phyloP scores from a whole-genome alignment of 2,329 filamentous ascomycete species.

The Curvularia sp. region DNA sequence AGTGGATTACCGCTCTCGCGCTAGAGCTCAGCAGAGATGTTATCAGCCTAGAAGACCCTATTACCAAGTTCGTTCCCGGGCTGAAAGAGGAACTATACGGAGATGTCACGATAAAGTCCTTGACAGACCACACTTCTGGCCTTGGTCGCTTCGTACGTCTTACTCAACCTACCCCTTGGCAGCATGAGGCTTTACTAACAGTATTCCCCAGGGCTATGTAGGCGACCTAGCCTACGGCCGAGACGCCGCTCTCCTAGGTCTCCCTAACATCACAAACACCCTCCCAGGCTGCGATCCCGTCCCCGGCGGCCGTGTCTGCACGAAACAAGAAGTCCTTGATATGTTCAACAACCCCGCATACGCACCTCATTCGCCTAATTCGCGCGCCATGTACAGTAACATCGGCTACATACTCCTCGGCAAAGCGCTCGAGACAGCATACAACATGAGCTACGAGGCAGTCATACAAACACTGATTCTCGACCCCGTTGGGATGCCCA shows the following conservation, averaged over 20 bases:
- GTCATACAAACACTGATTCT: conserved; percentile 33
- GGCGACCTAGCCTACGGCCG: conserved; percentile 29
- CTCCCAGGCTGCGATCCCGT: conserved; percentile 34
- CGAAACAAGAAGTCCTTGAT: conserved; percentile 25
- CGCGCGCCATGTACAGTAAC: conserved; percentile 32
- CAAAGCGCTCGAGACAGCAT: conserved; percentile 28
- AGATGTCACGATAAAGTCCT: conserved; percentile 29
- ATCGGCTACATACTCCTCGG: conserved; percentile 36
- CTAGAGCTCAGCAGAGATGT: conserved; percentile 27
- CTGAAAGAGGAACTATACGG: conserved; percentile 24
- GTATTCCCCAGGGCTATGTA: conserved; percentile 26
- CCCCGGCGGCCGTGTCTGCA: conserved; percentile 30
- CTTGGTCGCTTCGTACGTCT: conserved; percentile 28
- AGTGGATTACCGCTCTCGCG: conserved; percentile 37
- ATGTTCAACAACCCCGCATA: conserved; percentile 35
- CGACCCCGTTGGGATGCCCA: conserved; percentile 25
- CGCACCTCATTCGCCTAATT: conserved; percentile 24
- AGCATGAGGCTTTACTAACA: not conserved
- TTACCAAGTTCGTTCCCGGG: conserved; percentile 33
- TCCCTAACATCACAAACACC: conserved; percentile 24
- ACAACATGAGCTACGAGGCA: conserved; percentile 29
- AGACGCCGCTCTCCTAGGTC: conserved; percentile 22
- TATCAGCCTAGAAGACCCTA: conserved; percentile 33
- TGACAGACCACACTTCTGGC: conserved; percentile 36
- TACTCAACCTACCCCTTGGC: not conserved